A percentile compares a stretch with the other conserved stretches of the same genome.
These are phyloP conservation scores for Hypoxylon sp. DNA, from an alignment of 2,329 filamentous ascomycete genomes.

Conservation along the genomic window DNA sequence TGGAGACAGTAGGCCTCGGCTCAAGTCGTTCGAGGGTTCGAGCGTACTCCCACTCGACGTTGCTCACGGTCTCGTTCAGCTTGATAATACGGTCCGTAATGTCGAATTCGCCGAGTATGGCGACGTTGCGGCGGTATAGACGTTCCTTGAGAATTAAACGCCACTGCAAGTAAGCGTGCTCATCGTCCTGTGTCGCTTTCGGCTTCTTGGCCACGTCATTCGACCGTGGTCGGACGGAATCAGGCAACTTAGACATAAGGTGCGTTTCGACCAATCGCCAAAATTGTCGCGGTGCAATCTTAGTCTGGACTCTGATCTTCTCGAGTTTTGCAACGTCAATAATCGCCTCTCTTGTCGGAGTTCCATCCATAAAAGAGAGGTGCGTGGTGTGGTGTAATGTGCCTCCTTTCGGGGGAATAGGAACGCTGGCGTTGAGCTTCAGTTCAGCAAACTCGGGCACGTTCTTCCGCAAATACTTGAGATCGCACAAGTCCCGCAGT, in stretches of 20 bases:
- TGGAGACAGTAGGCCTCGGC: slow-evolving; percentile 34
- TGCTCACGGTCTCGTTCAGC: slow-evolving; percentile 75
- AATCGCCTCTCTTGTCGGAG: slow-evolving; percentile 59
- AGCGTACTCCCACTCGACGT: slow-evolving; percentile 80
- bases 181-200: slow-evolving; percentile 63
- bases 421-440: slow-evolving; percentile 65
- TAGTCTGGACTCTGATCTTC: slow-evolving; percentile 69
- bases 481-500: slow-evolving; percentile 80
- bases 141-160: slow-evolving; percentile 81
- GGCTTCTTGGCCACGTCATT: slow-evolving; percentile 52
- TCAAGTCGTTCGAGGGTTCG: slow-evolving; percentile 65
- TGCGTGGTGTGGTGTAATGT: slow-evolving; percentile 49
- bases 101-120: slow-evolving; percentile 78
- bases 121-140: slow-evolving; percentile 80
- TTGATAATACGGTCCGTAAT: slow-evolving; percentile 76
- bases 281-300: slow-evolving; percentile 84
- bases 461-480: slow-evolving; percentile 71
- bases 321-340: slow-evolving; percentile 70
- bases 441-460: slow-evolving; percentile 70
- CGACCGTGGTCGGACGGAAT: slow-evolving; percentile 66
- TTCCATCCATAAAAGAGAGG: slow-evolving; percentile 43
- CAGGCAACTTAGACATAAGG: slow-evolving; percentile 71
- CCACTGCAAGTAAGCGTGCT: slow-evolving; percentile 78
- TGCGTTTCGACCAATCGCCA: slow-evolving; percentile 81
- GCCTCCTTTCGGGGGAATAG: slow-evolving; percentile 62